Evolutionary conservation across 345 rosid genomes (phyloP).

Genomic region (Populus deltoides): DNA sequence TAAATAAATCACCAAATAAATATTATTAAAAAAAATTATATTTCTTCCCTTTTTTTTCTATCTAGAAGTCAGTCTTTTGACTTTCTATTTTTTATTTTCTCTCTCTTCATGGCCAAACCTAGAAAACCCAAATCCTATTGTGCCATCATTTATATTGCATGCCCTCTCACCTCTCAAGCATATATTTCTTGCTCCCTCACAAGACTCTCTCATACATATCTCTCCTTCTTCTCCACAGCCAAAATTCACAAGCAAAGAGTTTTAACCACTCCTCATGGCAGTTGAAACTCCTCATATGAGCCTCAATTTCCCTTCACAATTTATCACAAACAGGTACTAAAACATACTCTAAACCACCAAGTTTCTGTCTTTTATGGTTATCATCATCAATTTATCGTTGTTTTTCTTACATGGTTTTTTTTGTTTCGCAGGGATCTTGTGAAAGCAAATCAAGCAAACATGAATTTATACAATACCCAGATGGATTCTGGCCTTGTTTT

Average conservation of each 20-base stretch:
- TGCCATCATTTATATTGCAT: not conserved
- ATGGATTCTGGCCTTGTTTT: conserved; percentile 35
- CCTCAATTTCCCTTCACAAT: conserved; percentile 39
- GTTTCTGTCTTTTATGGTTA: not conserved
- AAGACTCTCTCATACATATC: not conserved
- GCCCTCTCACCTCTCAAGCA: conserved; percentile 1
- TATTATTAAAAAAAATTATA: not conserved
- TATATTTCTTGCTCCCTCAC: conserved; percentile 1
- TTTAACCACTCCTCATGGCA: conserved; percentile 38
- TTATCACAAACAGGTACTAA: conserved; percentile 35
- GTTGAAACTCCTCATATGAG: conserved; percentile 49
- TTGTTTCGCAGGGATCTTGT: conserved; percentile 42
- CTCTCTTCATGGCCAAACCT: not conserved
- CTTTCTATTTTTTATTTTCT: not conserved
- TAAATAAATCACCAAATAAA: not conserved
- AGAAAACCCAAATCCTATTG: conserved; percentile 7
- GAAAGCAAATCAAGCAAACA: conserved; percentile 38
- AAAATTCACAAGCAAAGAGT: conserved; percentile 13
- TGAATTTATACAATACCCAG: conserved; percentile 30
- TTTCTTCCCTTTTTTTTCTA: not conserved
- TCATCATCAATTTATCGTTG: not conserved
- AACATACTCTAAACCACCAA: not conserved
- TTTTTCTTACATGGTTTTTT: not conserved
- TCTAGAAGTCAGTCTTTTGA: conserved; percentile 2
- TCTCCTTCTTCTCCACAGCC: conserved; percentile 4